Base-by-base conservation (phyloP, 176 grass and related monocot species). In the Aegilops bicornis region DNA sequence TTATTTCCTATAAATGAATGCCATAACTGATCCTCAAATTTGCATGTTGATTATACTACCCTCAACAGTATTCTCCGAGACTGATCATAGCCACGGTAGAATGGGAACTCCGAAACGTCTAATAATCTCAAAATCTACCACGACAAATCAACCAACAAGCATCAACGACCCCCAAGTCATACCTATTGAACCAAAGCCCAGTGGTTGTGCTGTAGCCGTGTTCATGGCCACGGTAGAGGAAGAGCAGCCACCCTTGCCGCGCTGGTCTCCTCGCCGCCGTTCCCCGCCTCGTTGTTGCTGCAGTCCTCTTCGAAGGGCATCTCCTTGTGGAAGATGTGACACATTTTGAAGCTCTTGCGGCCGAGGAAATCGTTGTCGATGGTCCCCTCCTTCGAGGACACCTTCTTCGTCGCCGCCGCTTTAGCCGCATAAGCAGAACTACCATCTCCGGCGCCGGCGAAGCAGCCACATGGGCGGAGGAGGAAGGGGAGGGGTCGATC, bases 181-280 rank as follows among this genome's bases (percentile, higher is more conserved):
- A 71, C 27, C 36, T 33, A 48, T 35, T 37, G 4, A 33, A 25
- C 19, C 14, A 15, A 64, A 39, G 79, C 77, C 86, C 84, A 89
- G 33, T 70, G 88, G 48, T 48, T 77, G 37, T 39, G 69, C 1
- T 43, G 10, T 79, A 73, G 40, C 50, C 68, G 27, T 84, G 70
- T 24, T 39, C 37, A 39, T 39, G 37, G 7, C 47, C 95, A 32
- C 89, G 52, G 95, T 83, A 39, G 87, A 95, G 7, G 85, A 31
- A 39, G 37, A 39, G 37, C 6, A 39, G 39, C 39, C 8, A 6
- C 39, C 39, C 39, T 40, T 40, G 71, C 69, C 32, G 5, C 36
- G 65, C 59, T 35, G 64, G 79, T 81, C 9, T 83, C 88, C 78
- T 86, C 72, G 69, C 88, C 80, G 6, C 40, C 65, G 7, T 83